Evolutionary conservation across 78 protist species (phyloP).

Genomic region (Creolimax fragrantissima): DNA sequence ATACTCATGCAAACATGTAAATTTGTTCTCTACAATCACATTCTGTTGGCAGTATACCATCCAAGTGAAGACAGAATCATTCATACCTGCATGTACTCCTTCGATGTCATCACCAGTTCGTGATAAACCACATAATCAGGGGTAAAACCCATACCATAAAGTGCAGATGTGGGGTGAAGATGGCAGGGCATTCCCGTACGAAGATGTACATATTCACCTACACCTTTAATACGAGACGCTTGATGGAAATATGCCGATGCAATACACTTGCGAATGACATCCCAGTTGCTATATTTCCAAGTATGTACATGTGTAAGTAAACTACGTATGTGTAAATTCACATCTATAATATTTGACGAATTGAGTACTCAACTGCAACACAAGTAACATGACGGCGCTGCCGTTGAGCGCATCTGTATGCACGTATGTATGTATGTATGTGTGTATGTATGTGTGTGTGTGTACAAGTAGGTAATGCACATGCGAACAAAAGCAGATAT

Average conservation of each 20-base stretch:
- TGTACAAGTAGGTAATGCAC: too few relatives aligned
- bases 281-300: constrained; percentile 54
- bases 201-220: constrained; percentile 91
- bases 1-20: too few relatives aligned
- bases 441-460: background rate
- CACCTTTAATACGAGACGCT: constrained; percentile 70
- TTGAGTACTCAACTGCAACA: too few relatives aligned
- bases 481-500: too few relatives aligned
- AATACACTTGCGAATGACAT: constrained; percentile 77
- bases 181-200: constrained; percentile 89
- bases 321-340: too few relatives aligned
- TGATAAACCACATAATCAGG: constrained; percentile 98
- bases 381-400: too few relatives aligned
- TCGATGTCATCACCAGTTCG: constrained; percentile 92
- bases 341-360: too few relatives aligned
- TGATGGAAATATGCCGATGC: constrained; percentile 82
- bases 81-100: constrained; percentile 74
- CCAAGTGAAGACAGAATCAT: too few relatives aligned
- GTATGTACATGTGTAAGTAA: background rate
- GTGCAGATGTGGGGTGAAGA: constrained; percentile 85
- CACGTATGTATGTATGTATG: background rate
- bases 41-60: too few relatives aligned
- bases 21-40: too few relatives aligned
- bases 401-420: background rate
- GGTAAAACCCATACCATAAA: constrained; percentile 38